A percentile compares a stretch with the other conserved stretches of the same genome.
Conservation (phyloP, 1,139 yeast genomes). For the Protomyces inundatus region DNA sequence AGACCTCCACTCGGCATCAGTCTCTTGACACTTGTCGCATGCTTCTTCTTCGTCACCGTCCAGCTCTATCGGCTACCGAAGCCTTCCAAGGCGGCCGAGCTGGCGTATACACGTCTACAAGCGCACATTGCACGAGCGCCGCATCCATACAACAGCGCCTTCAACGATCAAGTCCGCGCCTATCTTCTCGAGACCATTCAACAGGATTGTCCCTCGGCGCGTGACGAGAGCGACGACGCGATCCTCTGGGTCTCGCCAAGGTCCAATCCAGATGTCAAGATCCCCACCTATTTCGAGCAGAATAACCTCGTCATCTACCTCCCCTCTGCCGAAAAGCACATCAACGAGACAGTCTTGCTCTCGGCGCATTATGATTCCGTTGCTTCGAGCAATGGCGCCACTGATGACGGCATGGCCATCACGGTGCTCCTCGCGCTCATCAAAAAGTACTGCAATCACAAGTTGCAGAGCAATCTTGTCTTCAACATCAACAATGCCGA, state of each 20-base stretch:
- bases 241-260: background rate
- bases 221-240: conserved; percentile 16
- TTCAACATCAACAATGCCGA: conserved; percentile 87
- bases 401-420: conserved; percentile 93
- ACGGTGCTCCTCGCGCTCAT: conserved; percentile 73
- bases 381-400: conserved; percentile 79
- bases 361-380: conserved; percentile 90
- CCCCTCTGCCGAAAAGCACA: conserved; percentile 32
- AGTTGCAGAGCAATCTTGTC: conserved; percentile 65
- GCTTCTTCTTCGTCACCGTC: conserved; percentile 14
- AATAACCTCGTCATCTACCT: conserved; percentile 12
- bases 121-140: conserved; percentile 50
- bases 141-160: conserved; percentile 75
- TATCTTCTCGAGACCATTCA: conserved; percentile 45
- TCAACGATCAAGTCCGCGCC: conserved; percentile 70
- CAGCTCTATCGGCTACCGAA: conserved; percentile 9
- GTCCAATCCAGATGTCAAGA: background rate
- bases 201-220: conserved; percentile 11
- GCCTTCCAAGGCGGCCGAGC: conserved; percentile 4
- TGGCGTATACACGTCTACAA: conserved; percentile 20
- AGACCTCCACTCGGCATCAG: conserved; percentile 16
- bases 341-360: conserved; percentile 60
- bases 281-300: conserved; percentile 19
- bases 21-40: conserved; percentile 12
- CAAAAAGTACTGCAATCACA: conserved; percentile 47